Evolutionary conservation across 139 green algal species (phyloP), one percentile per base, ranked within the genome.

Genomic region (Auxenochlorella pyrenoidosa): DNA sequence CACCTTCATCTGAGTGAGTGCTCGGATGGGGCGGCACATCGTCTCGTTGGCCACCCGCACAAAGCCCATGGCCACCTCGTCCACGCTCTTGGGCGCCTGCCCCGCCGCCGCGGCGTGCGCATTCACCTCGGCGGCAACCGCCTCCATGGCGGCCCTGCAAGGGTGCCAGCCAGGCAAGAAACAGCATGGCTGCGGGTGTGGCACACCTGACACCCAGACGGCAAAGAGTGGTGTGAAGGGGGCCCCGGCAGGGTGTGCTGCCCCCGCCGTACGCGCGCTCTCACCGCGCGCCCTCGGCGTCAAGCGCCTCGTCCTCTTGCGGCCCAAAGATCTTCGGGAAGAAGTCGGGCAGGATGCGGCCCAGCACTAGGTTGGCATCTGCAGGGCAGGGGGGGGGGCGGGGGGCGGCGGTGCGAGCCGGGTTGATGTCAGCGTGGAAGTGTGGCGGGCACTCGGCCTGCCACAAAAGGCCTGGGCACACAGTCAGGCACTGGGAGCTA

Each of bases 31-130:
- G 4, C 97, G 91, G 90, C 96, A 99, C 97, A 99, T 99, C 21
- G 97, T 92, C 91, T 99, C 97, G 82, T 99, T 99, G n/a, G 97
- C 97, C 51, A 99, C 97, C 3, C 83, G 59, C 26, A 99, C 83
- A 80, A 98, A 99, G 1, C 97, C 96, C 95, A 97, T 95, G 26
- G 96, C 95, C 72, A 95, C 89, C 75, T 93, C 87, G 54, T 98
- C 95, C 6, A 94, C 65, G 51, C 43, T 93, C 88, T 96, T 96
- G 44, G 81, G n/a, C 0, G 94, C 82, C 60, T 87, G 91, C 30
- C 81, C 90, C 0, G 83, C 82, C 8, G 83, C 43, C 24, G 60
- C 86, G n/a, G 90, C 92, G 36, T 93, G 60, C 22, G 59, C 84
- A 75, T 98, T 97, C 19, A 98, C 91, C 47, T 94, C 59, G 0